Base-by-base conservation (phyloP, 768 basidiomycete genomes). In the Scleroderma bovista region DNA sequence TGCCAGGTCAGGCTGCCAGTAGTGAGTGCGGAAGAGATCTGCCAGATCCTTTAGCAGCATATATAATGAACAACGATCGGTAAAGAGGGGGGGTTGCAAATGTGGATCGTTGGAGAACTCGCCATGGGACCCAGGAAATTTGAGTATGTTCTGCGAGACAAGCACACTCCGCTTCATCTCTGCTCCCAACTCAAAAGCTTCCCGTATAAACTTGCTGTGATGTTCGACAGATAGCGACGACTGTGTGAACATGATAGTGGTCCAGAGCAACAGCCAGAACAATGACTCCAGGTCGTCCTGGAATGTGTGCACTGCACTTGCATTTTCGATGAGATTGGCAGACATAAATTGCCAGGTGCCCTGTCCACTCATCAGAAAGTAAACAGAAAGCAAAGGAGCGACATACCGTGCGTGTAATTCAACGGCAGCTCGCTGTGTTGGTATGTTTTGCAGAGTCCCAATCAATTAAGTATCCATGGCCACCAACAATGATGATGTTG, bases 341-440 rank as follows among this genome's bases (percentile, higher is more conserved):
- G 68, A 66, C 57, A 68, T 65, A 44, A 66, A 68, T 29, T 60
- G 59, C 67, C 66, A 69, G 13, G 66, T 69, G 0, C 69, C n/a
- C n/a, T n/a, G n/a, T 67, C 66, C 68, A 44, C 32, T 43, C 16
- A 32, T 26, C 29, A 31, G 3, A 32, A 6, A n/a, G n/a, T 2
- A 48, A 7, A 11, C 17, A 13, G 23, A 15, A n/a, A n/a, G n/a
- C n/a, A 36, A 2, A n/a, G 9, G 9, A 29, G 26, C 26, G 15
- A 52, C 42, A 19, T 47, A 54, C 53, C 16, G 37, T 52, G 6
- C 36, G 29, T 33, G 52, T 53, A 22, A 13, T 16, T 34, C 38
- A 42, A 22, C 42, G 5, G n/a, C n/a, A 39, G 43, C 36, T 22
- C 17, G 36, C 17, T 36, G 6, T 20, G 37, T n/a, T n/a, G 20